phyloP scores from a whole-genome alignment of 306 rosid species.

The Sesbania bispinosa region DNA sequence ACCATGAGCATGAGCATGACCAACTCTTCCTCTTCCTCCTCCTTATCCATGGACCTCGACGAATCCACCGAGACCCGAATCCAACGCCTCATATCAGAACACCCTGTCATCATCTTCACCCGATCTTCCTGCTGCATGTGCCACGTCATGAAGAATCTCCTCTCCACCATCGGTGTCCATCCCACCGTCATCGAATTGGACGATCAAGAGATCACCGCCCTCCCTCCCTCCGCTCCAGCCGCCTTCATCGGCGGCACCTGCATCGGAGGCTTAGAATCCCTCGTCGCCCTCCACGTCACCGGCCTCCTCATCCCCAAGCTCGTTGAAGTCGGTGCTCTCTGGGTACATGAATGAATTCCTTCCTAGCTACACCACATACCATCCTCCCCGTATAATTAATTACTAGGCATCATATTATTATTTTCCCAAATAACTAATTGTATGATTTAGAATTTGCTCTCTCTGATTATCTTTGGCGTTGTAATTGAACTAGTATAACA shows the following conservation, averaged over 20 bases:
- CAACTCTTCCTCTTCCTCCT: constrained; percentile 44
- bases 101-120: constrained; percentile 88
- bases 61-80: constrained; percentile 82
- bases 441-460: constrained; percentile 9
- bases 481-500: not conserved
- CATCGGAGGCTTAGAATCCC: constrained; percentile 89
- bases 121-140: constrained; percentile 93
- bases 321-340: constrained; percentile 81
- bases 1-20: not conserved
- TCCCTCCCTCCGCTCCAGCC: constrained; percentile 41
- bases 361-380: no score
- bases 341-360: constrained; percentile 6
- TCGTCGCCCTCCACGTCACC: constrained; percentile 85
- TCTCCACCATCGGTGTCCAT: constrained; percentile 73
- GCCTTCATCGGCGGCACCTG: constrained; percentile 80
- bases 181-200: constrained; percentile 90
- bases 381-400: not conserved
- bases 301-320: constrained; percentile 88
- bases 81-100: constrained; percentile 84
- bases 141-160: constrained; percentile 96
- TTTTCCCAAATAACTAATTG: not conserved
- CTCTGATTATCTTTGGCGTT: not conserved
- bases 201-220: constrained; percentile 77
- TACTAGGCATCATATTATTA: not conserved
- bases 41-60: constrained; percentile 76